Base-by-base conservation (phyloP, 169 alveolate genomes). In the Plasmodium falciparum region DNA sequence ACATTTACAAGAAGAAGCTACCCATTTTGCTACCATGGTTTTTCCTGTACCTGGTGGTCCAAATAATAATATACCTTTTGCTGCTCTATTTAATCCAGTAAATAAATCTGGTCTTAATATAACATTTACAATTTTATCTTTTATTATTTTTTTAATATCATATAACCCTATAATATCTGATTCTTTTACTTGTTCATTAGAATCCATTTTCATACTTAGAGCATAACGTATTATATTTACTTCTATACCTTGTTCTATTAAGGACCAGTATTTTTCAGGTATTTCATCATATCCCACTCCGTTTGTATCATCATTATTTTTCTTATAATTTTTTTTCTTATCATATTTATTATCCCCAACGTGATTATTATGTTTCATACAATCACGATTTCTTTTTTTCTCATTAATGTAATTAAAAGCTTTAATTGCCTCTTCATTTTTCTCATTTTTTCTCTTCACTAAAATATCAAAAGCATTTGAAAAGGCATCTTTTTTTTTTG, bases 21-120 rank as follows among this genome's bases (percentile, higher is more conserved):
- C 95, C 98, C 98, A 96, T 65, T 96, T 96, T n/a, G 98, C 97
- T 52, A 96, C 89, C 88, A 96, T 96, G 11, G 97, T 96, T 93
- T 96, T 96, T 8, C 98, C 98, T 9, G 98, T 96, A 0, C 98
- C 98, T 20, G 98, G 98, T 1, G 98, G 98, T 8, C 98, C 98
- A 65, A 96, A 96, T 3, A 96, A 78, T 56, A 96, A 85, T 63
- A 96, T 95, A 47, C 98, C 98, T 24, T 95, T 95, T 1, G 98
- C 97, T 11, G 98, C 98, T 71, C 95, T 88, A 62, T 95, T 95
- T 54, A 96, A 83, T 9, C 98, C 98, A n/a, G 93, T 89, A 88
- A 95, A 97, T 62, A 96, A 74, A 56, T 95, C 96, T 4, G 98
- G 98, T 63, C 97, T 76, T 47, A 95, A 93, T 20, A 96, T 95